Evolutionary conservation across 108 stramenopile species (phyloP).

Genomic region (Cyclostephanos tholiformis): DNA sequence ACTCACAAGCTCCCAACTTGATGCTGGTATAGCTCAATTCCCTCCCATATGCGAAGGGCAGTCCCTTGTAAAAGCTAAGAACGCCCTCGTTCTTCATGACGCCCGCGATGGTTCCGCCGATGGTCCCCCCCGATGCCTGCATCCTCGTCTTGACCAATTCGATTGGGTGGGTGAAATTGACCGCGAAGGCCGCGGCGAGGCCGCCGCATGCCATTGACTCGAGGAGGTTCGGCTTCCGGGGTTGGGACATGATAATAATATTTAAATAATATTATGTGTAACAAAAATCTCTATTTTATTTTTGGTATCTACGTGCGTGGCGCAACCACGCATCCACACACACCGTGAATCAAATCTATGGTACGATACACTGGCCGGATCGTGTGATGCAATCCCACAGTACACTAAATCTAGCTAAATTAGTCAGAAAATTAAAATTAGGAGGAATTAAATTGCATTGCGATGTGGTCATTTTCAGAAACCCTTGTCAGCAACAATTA

Average conservation of each 20-base stretch:
- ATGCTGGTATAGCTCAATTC: slow-evolving; percentile 89
- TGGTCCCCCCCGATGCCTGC: slow-evolving; percentile 78
- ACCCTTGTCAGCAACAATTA: no score
- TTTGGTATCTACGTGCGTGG: no score
- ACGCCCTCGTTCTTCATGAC: slow-evolving; percentile 75
- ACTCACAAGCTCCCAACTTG: slow-evolving; percentile 76
- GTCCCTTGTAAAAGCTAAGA: slow-evolving; percentile 87
- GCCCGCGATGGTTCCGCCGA: slow-evolving; percentile 49
- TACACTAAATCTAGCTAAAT: no score
- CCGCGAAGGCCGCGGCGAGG: slow-evolving; percentile 70
- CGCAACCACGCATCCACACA: no score
- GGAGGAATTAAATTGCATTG: no score
- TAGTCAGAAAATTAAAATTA: no score
- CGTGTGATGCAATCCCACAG: no score
- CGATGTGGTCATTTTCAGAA: no score
- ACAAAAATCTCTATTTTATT: no score
- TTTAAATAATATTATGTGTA: no score
- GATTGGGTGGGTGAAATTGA: slow-evolving; percentile 84
- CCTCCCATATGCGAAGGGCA: slow-evolving; percentile 84
- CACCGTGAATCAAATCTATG: no score
- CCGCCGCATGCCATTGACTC: slow-evolving; percentile 86
- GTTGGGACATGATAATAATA: slow-evolving; percentile 37
- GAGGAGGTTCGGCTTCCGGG: slow-evolving; percentile 62
- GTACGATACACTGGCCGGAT: no score
- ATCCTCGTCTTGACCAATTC: slow-evolving; percentile 93